Evolutionary conservation across 805 yeast species (phyloP), one percentile per base, ranked within the genome.

Genomic region (Myxozyma monticola): DNA sequence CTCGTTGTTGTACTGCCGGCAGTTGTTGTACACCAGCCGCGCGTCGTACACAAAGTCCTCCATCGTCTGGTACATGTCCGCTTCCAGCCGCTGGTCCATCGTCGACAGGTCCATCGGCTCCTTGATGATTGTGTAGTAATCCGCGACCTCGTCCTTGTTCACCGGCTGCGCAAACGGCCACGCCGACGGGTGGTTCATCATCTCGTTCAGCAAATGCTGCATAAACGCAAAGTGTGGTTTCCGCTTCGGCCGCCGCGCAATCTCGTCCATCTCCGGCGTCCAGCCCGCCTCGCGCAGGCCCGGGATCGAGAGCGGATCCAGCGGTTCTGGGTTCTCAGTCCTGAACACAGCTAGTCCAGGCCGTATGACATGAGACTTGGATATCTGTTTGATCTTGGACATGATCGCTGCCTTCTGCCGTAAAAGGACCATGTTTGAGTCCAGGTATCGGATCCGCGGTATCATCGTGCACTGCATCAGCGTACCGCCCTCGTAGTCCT

Each of bases 401-500:
- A 86, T 81, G 20, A 93, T 81, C 4, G 98, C 96, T 1, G 96
- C 97, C 63, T 85, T 88, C 66, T 93, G 99, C 24, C 90, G 71
- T 45, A 93, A 71, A 44, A 93, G 69, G 36, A 93, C 88, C 67
- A 89, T 91, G 1, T 85, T 84, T 58, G 88, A 84, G 66, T 93
- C 99, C 44, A 93, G 72, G 68, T 93, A 93, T 59, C 98, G 78
- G 49, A 88, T 82, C 42, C 80, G 75, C 0, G 97, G 97, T 45
- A 93, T 73, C 95, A 91, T 90, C 0, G 91, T 71, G 66, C 99
- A 93, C 71, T 93, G 98, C 97, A 93, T 91, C 54, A 93, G 72
- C 0, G 99, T 93, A 61, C 98, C 99, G 22, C 99, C 99, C 71
- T 93, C 99, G 69, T 93, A 93, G 72, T 93, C 99, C 68, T 93